Evolutionary conservation across 2,329 filamentous ascomycete species (phyloP).

Genomic region (Parastagonospora avenae): DNA sequence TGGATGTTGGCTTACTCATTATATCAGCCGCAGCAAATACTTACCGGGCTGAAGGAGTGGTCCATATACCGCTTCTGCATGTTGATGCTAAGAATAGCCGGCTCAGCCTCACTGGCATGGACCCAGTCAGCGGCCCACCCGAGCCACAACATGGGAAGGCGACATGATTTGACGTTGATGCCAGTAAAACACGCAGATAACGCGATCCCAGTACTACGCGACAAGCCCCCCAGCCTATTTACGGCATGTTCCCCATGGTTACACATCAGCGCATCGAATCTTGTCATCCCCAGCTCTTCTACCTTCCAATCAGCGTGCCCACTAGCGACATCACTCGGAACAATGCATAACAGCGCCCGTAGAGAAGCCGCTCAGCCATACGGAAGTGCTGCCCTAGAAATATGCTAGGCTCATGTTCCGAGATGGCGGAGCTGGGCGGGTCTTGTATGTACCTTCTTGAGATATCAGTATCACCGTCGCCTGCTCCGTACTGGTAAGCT

Average conservation of each 20-base stretch:
- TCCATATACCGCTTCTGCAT: neutral
- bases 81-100: slow-evolving; percentile 23
- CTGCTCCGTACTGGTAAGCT: neutral
- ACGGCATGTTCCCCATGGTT: neutral
- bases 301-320: neutral
- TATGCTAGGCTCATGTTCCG: slow-evolving; percentile 1
- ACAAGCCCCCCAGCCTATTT: neutral
- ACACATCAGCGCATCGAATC: neutral
- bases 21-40: slow-evolving; percentile 4
- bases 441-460: slow-evolving; percentile 1
- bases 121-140: slow-evolving; percentile 7
- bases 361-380: slow-evolving; percentile 9
- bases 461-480: neutral
- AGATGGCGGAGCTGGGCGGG: slow-evolving; percentile 8
- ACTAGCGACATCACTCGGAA: neutral
- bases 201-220: neutral
- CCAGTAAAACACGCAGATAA: neutral
- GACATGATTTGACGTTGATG: slow-evolving; percentile 1
- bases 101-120: slow-evolving; percentile 19
- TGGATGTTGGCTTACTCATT: slow-evolving; percentile 7
- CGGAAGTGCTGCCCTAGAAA: slow-evolving; percentile 7
- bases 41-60: slow-evolving; percentile 11
- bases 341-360: neutral
- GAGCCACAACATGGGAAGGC: neutral
- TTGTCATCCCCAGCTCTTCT: neutral